Evolutionary conservation across 352 stramenopile genomes (phyloP).

Genomic region (Globisporangium polare): DNA sequence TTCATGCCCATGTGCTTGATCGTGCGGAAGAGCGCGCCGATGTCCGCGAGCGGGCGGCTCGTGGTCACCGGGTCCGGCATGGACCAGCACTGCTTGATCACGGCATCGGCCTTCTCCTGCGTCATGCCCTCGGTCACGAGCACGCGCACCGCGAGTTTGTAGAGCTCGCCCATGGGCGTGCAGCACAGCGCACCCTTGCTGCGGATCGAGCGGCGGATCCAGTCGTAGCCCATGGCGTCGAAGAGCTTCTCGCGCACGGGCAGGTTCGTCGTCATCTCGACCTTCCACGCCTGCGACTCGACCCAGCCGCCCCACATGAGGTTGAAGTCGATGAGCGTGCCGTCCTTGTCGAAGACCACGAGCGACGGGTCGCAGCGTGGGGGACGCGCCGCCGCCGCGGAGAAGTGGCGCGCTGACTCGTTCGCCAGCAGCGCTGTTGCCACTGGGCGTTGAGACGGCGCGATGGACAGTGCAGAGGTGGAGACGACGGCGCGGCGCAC

Average conservation of each 20-base stretch:
- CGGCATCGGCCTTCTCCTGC: conserved; percentile 44
- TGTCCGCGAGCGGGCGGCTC: conserved; percentile 66
- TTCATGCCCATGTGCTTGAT: conserved; percentile 87
- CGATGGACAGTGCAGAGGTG: neutral
- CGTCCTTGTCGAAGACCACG: conserved; percentile 89
- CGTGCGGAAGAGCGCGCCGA: conserved; percentile 73
- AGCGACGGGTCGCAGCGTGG: conserved; percentile 57
- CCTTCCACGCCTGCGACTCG: conserved; percentile 77
- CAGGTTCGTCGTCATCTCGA: conserved; percentile 79
- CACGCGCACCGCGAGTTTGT: conserved; percentile 76
- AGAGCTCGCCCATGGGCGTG: conserved; percentile 82
- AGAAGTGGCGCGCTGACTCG: neutral
- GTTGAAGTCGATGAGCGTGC: conserved; percentile 89
- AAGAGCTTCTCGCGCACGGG: conserved; percentile 84
- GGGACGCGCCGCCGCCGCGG: conserved; percentile 12
- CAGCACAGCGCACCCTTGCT: conserved; percentile 82
- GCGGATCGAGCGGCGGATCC: conserved; percentile 74
- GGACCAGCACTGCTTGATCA: conserved; percentile 78
- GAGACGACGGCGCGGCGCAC: conserved; percentile 2
- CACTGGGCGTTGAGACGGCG: neutral
- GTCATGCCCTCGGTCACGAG: conserved; percentile 71
- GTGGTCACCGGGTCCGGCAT: conserved; percentile 79
- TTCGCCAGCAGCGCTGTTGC: conserved; percentile 3
- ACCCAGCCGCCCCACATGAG: conserved; percentile 88
- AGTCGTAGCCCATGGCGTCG: conserved; percentile 86